These are phyloP conservation scores for Coccomyxa sp. DNA, from an alignment of 139 green algal genomes.

Conservation along the genomic window DNA sequence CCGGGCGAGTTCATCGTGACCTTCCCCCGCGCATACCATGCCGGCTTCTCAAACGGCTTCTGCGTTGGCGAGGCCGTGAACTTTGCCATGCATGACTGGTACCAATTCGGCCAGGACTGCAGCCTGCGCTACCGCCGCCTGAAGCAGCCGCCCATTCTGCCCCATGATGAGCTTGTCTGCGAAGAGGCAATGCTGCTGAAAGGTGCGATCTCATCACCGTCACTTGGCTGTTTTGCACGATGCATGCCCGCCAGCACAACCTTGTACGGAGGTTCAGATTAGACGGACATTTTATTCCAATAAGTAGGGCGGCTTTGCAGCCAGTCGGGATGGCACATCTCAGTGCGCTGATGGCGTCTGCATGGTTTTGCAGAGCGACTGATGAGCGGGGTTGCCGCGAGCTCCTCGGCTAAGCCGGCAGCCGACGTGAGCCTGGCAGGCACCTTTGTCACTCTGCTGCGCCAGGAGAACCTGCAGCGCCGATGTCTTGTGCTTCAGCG, in stretches of 20 bases:
- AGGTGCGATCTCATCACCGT: background rate
- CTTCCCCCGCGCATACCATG: conserved; percentile 83
- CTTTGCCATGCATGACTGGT: conserved; percentile 71
- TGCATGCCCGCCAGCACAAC: too few species aligned
- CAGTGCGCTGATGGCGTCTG: too few species aligned
- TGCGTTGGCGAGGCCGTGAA: conserved; percentile 90
- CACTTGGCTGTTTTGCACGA: background rate
- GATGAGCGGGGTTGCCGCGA: background rate
- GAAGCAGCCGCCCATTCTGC: conserved; percentile 26
- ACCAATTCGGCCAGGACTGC: conserved; percentile 26
- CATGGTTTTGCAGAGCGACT: background rate
- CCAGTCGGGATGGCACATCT: too few species aligned
- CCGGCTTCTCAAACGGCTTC: conserved; percentile 78
- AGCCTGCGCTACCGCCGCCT: conserved; percentile 27
- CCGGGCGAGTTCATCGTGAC: conserved; percentile 84
- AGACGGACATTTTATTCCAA: too few species aligned
- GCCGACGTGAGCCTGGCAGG: background rate
- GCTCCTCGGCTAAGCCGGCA: background rate
- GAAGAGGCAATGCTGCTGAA: conserved; percentile 13
- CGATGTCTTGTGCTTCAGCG: background rate
- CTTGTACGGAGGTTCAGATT: too few species aligned
- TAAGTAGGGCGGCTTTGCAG: too few species aligned
- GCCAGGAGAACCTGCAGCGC: background rate
- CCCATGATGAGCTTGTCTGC: conserved; percentile 47
- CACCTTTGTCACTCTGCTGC: background rate